A percentile compares a stretch with the other conserved stretches of the same genome.
Evolutionary conservation across 2,329 filamentous ascomycete genomes (phyloP).

Genomic region (Cordyceps cateniannulata): DNA sequence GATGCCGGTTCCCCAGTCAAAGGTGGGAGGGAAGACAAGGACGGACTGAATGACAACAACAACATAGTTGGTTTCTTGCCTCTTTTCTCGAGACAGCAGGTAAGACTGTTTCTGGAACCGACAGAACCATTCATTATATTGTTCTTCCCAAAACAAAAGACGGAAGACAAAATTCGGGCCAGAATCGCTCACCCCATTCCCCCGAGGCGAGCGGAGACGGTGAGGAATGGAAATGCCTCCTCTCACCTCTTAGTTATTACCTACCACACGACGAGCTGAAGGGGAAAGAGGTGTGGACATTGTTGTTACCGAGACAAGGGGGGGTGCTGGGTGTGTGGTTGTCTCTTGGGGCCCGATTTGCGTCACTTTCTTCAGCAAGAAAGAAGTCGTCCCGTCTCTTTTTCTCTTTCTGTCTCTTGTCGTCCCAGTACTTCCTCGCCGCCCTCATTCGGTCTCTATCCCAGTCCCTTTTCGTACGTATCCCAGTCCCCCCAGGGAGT

Average conservation of each 20-base stretch:
- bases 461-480: not conserved
- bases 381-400: not conserved
- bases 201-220: not conserved
- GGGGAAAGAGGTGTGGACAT: not conserved
- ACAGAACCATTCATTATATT: not conserved
- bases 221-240: slow-evolving; percentile 3
- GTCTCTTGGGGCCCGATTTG: not conserved
- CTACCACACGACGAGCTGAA: slow-evolving; percentile 1
- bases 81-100: not conserved
- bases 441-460: not conserved
- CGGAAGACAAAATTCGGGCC: not conserved
- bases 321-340: not conserved
- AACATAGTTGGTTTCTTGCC: not conserved
- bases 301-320: slow-evolving; percentile 5
- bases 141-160: not conserved
- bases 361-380: not conserved
- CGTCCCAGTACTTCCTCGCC: not conserved
- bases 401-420: not conserved
- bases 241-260: not conserved
- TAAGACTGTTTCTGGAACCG: not conserved
- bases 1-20: not conserved
- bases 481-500: not conserved
- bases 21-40: not conserved
- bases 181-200: not conserved
- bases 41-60: not conserved